Conservation (phyloP, 108 stramenopile species). For the Cyclotella cryptica region DNA sequence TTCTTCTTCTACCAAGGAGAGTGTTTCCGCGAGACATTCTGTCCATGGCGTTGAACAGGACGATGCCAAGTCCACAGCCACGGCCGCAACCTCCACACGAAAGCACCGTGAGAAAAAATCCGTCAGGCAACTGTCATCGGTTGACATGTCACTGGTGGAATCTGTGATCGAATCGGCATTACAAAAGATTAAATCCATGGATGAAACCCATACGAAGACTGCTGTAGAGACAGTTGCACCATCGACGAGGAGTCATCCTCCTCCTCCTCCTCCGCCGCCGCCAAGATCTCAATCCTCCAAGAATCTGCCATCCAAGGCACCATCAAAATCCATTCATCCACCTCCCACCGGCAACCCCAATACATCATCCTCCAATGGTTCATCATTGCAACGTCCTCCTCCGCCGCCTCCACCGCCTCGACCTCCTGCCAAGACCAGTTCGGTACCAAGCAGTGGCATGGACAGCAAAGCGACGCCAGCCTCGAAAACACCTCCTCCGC, state of each 20-base stretch:
- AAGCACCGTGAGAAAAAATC: neutral
- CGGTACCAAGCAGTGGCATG: neutral
- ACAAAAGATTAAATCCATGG: constrained; percentile 17
- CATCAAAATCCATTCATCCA: neutral
- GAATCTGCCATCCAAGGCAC: neutral
- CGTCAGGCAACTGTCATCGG: neutral
- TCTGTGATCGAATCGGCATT: constrained; percentile 3
- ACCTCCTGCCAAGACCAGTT: constrained; percentile 1
- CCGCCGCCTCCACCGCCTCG: constrained; percentile 6
- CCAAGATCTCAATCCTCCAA: constrained; percentile 9
- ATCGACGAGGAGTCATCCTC: constrained; percentile 3
- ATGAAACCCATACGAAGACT: neutral
- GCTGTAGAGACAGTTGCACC: neutral
- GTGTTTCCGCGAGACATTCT: neutral
- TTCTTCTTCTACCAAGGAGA: neutral
- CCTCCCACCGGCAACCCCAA: neutral
- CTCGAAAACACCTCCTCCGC: neutral
- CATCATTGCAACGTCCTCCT: constrained; percentile 8
- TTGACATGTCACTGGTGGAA: neutral
- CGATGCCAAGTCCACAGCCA: constrained; percentile 11
- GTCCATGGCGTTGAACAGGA: neutral
- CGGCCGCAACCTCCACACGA: neutral
- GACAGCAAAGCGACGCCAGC: neutral
- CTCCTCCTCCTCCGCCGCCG: constrained; percentile 14
- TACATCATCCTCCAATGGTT: neutral